A percentile compares a stretch with the other conserved stretches of the same genome.
These are phyloP conservation scores for Exophiala sp. DNA, from an alignment of 2,329 filamentous ascomycete genomes.

Conservation along the genomic window DNA sequence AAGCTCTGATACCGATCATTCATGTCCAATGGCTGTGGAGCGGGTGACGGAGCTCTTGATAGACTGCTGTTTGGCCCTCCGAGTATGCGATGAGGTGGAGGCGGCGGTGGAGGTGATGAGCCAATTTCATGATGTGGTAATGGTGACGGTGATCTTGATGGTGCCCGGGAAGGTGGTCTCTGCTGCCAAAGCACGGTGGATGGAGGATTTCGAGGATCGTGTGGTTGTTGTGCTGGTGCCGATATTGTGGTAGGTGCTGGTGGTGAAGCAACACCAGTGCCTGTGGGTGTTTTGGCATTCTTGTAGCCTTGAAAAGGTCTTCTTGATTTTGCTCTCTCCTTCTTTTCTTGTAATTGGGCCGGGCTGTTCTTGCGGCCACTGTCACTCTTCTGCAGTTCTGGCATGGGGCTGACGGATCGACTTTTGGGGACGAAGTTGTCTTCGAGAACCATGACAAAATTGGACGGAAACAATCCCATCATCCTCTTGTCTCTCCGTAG, in stretches of 20 bases:
- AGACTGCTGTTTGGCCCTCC: constrained; percentile 40
- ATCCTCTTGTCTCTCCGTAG: constrained; percentile 85
- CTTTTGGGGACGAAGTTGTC: constrained; percentile 73
- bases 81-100: constrained; percentile 69
- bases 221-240: constrained; percentile 31
- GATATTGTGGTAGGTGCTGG: constrained; percentile 5
- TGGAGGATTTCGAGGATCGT: constrained; percentile 34
- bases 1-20: constrained; percentile 48
- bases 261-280: constrained; percentile 29
- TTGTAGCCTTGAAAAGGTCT: constrained; percentile 65
- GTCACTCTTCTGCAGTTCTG: constrained; percentile 45
- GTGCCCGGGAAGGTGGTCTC: constrained; percentile 34
- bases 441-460: constrained; percentile 89
- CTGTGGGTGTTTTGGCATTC: constrained; percentile 40
- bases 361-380: constrained; percentile 29
- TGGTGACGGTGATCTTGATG: constrained; percentile 33
- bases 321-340: constrained; percentile 58
- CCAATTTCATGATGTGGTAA: constrained; percentile 46
- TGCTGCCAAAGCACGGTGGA: constrained; percentile 39
- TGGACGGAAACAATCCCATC: constrained; percentile 91
- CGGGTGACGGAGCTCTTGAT: constrained; percentile 47
- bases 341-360: constrained; percentile 35
- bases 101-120: constrained; percentile 76
- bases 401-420: constrained; percentile 51
- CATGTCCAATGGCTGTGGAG: constrained; percentile 30